These are phyloP conservation scores for Tubosaeta brunneosetosa DNA, from an alignment of 768 basidiomycete genomes.

Conservation along the genomic window DNA sequence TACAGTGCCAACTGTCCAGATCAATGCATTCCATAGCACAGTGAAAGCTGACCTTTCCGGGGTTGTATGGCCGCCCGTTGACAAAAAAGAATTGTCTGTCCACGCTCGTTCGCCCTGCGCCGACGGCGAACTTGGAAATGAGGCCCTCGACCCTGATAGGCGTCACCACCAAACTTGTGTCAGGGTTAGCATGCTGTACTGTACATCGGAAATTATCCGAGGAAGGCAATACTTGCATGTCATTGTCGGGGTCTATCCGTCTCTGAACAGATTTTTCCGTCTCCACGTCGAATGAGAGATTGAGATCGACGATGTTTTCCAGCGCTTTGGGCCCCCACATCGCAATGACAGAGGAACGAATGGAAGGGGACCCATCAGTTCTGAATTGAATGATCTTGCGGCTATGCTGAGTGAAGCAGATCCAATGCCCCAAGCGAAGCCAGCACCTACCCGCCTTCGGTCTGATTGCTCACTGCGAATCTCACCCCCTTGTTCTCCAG, in stretches of 20 bases:
- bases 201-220: neutral
- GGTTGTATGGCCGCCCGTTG: conserved; percentile 78
- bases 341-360: conserved; percentile 60
- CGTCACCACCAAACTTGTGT: conserved; percentile 22
- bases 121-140: conserved; percentile 75
- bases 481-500: conserved; percentile 57
- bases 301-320: conserved; percentile 70
- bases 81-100: conserved; percentile 93
- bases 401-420: conserved; percentile 29
- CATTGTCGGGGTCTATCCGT: conserved; percentile 17
- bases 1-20: neutral
- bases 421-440: neutral
- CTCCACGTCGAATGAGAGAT: conserved; percentile 64
- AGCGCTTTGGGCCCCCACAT: conserved; percentile 84
- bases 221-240: conserved; percentile 15
- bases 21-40: neutral
- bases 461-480: conserved; percentile 65
- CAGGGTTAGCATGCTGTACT: neutral
- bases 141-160: conserved; percentile 66
- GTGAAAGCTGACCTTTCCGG: conserved; percentile 1
- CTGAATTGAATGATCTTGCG: conserved; percentile 65
- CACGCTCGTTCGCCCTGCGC: conserved; percentile 68
- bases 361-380: conserved; percentile 62
- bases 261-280: conserved; percentile 50
- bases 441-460: conserved; percentile 60